Base-by-base conservation (phyloP, 441 rosid genomes). In the Breynia disticha region DNA sequence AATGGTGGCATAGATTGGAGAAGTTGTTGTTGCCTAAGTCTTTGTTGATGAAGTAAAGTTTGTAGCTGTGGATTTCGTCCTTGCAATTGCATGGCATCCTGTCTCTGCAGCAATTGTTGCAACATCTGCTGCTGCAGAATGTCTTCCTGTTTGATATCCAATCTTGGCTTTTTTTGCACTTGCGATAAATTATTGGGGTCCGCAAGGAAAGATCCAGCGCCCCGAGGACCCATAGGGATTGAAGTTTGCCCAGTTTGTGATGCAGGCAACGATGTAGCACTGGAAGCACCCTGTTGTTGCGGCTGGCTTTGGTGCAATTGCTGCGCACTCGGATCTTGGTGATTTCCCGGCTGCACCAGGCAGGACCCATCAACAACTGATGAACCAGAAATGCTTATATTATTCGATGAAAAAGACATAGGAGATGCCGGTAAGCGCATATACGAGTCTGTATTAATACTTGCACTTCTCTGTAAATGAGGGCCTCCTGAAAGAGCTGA, bases 361-460 rank as follows among this genome's bases (percentile, higher is more conserved):
- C 86, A 84, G 22, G 97, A 86, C 19, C 95, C 98, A 54, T 93
- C 98, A 50, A 78, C 79, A 54, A 81, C 76, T 8, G 98, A 88
- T 10, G 95, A 84, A 16, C 96, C 96, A 4, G 98, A 91, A 57
- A 90, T 71, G 57, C 88, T 87, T 51, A 90, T 77, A 61, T 90
- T 90, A 68, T 91, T 91, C 15, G 98, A 93, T 38, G 95, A 66
- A 69, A 86, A 93, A 0, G 98, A 93, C 90, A 93, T 66, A n/a
- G 98, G 98, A 0, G 97, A 93, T 3, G 97, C 90, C 0, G 98
- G 98, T 66, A 88, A 75, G 60, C 98, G 95, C 95, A 91, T 78
- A 61, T 88, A 91, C 0, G 98, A 84, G 57, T 93, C 97, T 7
- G 84, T 84, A 65, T 93, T 93, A 67, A 86, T 77, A 76, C 99